Conservation (phyloP, 164 flowering plant species). For the Protea cynaroides region DNA sequence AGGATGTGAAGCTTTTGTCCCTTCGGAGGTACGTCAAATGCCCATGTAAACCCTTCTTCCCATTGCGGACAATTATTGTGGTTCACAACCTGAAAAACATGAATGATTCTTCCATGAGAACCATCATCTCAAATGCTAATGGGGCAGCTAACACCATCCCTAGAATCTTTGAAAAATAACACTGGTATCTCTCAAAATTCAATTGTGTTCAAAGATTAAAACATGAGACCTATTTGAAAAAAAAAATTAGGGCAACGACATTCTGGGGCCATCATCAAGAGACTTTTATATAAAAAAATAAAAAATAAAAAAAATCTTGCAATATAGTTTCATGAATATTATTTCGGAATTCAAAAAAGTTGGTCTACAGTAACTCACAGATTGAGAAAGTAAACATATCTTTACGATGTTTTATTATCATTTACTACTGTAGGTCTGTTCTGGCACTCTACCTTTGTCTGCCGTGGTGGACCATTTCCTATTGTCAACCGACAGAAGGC, state of each 20-base stretch:
- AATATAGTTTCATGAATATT: too few relatives aligned
- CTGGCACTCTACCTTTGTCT: conserved; percentile 56
- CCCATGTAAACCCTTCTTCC: conserved; percentile 92
- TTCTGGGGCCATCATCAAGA: not conserved
- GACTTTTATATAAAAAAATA: not conserved
- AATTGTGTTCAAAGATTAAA: not conserved
- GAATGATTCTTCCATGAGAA: not conserved
- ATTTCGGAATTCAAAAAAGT: too few relatives aligned
- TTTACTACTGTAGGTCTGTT: too few relatives aligned
- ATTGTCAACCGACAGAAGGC: conserved; percentile 77
- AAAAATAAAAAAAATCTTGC: too few relatives aligned
- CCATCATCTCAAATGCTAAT: not conserved
- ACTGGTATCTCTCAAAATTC: not conserved
- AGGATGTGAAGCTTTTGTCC: conserved; percentile 85
- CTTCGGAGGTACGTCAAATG: conserved; percentile 91
- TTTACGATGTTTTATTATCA: too few relatives aligned
- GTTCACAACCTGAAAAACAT: conserved; percentile 51
- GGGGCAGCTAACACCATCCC: not conserved
- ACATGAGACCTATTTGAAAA: not conserved
- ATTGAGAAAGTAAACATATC: too few relatives aligned
- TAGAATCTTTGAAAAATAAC: not conserved
- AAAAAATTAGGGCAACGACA: not conserved
- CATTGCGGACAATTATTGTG: conserved; percentile 72
- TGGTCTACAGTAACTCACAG: too few relatives aligned
- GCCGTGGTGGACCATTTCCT: conserved; percentile 80